Base-by-base conservation (phyloP, 257 asterid species). In the Phtheirospermum japonicum region DNA sequence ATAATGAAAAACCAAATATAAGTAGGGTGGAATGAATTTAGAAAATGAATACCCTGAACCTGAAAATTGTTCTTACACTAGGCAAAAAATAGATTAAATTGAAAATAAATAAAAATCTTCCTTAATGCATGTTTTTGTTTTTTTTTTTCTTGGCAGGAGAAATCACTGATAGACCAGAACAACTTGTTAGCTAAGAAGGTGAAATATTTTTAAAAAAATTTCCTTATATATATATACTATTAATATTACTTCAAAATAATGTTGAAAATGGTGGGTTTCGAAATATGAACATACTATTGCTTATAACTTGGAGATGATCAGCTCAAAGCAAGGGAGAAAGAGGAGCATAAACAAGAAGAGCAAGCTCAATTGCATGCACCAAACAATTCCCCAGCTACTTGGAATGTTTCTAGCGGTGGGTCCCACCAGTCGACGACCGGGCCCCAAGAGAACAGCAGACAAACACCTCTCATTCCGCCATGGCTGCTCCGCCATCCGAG, bases 131-230 rank as follows among this genome's bases (percentile, higher is more conserved):
- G 19, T 5, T 4, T 7, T 64, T 20, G 3, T 36, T 32, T 1
- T 46, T 32, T 39, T 20, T 31, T 6, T 48, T 16, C 12, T 9
- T 51, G 36, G 28, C 86, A 89, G 96, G 96, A 79, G 83, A 89
- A 63, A 71, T 68, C 74, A 37, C 57, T 89, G 68, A 85, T 71
- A 72, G 84, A 79, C 60, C 83, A 86, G 37, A 82, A 80, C 59
- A 43, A 5, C 16, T 52, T 65, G 51, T 58, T 89, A 51, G 69
- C 75, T 6, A 89, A 79, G 70, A 73, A 84, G 96, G 95, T 85
- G 67, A 52, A 9, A 7, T 9, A 49, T 17, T 49, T 9, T n/a
- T n/a, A n/a, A n/a, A n/a, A n/a, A n/a, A n/a, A n/a, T n/a, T n/a
- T n/a, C n/a, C n/a, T n/a, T n/a, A n/a, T n/a, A n/a, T n/a, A n/a